Evolutionary conservation across 352 stramenopile genomes (phyloP).

Genomic region (Pythium grandisporangium): DNA sequence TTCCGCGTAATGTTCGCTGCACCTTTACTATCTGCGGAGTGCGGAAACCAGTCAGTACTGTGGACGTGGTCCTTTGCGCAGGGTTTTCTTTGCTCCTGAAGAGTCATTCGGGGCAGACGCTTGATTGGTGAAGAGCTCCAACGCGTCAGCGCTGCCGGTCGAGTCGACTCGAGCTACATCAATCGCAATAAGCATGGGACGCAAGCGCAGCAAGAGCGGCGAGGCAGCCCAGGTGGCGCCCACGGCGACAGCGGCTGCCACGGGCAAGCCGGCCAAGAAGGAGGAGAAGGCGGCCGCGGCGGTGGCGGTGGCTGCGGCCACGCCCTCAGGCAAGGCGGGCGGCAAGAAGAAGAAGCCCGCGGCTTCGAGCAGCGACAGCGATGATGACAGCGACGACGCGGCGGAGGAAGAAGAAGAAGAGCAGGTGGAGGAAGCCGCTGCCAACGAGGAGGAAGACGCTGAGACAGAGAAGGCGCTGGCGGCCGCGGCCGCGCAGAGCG

Average conservation of each 20-base stretch:
- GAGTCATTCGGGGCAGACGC: constrained; percentile 7
- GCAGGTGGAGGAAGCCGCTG: constrained; percentile 11
- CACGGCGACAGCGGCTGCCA: no score
- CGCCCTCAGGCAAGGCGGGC: constrained; percentile 20
- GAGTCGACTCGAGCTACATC: no score
- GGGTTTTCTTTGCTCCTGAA: constrained; percentile 7
- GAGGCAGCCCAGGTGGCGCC: constrained; percentile 1
- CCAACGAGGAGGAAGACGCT: constrained; percentile 27
- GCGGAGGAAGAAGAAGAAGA: constrained; percentile 18
- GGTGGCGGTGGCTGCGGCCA: neutral
- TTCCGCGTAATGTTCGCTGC: no score
- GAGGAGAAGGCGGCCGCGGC: constrained; percentile 13
- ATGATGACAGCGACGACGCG: constrained; percentile 14
- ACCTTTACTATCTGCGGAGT: no score
- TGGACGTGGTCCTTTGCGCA: no score
- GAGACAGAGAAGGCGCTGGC: constrained; percentile 55
- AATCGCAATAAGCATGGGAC: constrained; percentile 13
- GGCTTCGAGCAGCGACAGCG: constrained; percentile 1
- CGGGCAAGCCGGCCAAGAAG: constrained; percentile 3
- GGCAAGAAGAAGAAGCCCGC: constrained; percentile 15
- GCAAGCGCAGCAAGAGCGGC: constrained; percentile 8
- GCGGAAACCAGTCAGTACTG: no score
- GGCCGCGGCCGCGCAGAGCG: constrained; percentile 24
- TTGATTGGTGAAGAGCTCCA: constrained; percentile 17
- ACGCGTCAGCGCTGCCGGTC: no score